Conservation (phyloP, 2,329 filamentous ascomycete species). For the Bretziella fagacearum region DNA sequence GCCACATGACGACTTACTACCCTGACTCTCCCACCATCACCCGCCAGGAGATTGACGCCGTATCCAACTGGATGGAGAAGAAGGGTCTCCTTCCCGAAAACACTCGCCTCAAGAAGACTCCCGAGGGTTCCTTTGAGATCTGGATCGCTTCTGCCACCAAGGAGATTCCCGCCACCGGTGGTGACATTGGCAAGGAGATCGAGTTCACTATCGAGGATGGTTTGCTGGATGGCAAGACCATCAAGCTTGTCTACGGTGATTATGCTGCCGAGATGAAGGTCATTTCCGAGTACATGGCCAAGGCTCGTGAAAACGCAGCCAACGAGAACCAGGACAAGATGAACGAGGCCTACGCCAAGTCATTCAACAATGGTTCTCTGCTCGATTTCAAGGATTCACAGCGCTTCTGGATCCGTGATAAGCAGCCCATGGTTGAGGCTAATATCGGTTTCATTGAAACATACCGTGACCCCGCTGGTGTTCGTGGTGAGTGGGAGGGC, state of each 20-base stretch:
- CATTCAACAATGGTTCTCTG: conserved; percentile 57
- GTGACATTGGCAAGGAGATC: conserved; percentile 51
- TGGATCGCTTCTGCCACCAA: conserved; percentile 54
- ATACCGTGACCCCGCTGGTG: conserved; percentile 66
- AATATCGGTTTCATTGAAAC: conserved; percentile 78
- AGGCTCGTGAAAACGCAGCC: conserved; percentile 50
- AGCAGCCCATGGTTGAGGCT: conserved; percentile 61
- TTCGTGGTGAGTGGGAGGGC: conserved; percentile 72
- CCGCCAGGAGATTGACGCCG: conserved; percentile 53
- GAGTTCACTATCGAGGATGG: conserved; percentile 44
- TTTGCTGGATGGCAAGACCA: conserved; percentile 44
- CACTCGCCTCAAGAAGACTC: conserved; percentile 52
- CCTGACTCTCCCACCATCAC: conserved; percentile 59
- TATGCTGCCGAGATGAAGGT: conserved; percentile 53
- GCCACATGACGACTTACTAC: conserved; percentile 70
- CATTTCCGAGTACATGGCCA: conserved; percentile 48
- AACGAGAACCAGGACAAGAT: conserved; percentile 62
- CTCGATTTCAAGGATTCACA: conserved; percentile 67
- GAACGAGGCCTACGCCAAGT: conserved; percentile 56
- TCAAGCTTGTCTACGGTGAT: conserved; percentile 61
- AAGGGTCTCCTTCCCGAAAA: conserved; percentile 61
- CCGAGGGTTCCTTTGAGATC: conserved; percentile 49
- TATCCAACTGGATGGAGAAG: conserved; percentile 56
- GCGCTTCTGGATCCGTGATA: conserved; percentile 67
- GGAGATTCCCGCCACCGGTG: conserved; percentile 40